Percentiles rank a stretch among this genome's conserved stretches.
phyloP scores from a whole-genome alignment of 768 basidiomycete species.

The Amanita rubescens region DNA sequence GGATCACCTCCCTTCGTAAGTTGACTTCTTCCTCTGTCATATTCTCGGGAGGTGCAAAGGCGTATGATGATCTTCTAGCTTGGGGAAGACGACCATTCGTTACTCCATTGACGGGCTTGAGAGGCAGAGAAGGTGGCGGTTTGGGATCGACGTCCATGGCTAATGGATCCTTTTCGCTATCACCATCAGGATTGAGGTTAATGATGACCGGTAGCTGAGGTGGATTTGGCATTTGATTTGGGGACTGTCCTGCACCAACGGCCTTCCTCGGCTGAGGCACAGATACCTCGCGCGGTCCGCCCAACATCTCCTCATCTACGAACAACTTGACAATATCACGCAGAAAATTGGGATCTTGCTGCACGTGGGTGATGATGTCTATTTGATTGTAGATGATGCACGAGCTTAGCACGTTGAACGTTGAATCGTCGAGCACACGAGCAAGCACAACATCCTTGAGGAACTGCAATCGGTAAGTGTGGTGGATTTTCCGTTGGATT shows the following conservation, averaged over 20 bases:
- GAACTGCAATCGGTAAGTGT: slow-evolving; percentile 94
- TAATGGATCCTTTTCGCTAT: slow-evolving; percentile 24
- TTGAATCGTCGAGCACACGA: slow-evolving; percentile 89
- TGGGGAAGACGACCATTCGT: slow-evolving; percentile 5
- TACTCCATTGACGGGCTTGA: slow-evolving; percentile 24
- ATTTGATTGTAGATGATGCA: slow-evolving; percentile 99
- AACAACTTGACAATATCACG: slow-evolving; percentile 72
- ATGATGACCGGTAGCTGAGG: slow-evolving; percentile 27
- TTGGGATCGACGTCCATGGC: slow-evolving; percentile 36
- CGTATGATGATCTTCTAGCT: slow-evolving; percentile 29
- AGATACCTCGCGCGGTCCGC: slow-evolving; percentile 18
- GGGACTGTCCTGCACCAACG: slow-evolving; percentile 15
- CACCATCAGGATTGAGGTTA: slow-evolving; percentile 35
- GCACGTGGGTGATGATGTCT: slow-evolving; percentile 90
- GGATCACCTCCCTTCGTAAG: slow-evolving; percentile 69
- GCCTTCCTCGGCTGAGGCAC: neutral
- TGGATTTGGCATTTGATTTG: slow-evolving; percentile 9
- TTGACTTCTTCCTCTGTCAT: slow-evolving; percentile 47
- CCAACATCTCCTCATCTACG: slow-evolving; percentile 61
- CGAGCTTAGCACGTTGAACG: slow-evolving; percentile 94
- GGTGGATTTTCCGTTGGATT: slow-evolving; percentile 87
- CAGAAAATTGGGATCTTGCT: slow-evolving; percentile 69
- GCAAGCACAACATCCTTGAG: slow-evolving; percentile 98
- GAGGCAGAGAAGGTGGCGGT: slow-evolving; percentile 12
- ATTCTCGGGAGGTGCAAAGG: slow-evolving; percentile 50